phyloP scores from a whole-genome alignment of 176 grass and related monocot genomes.

The Alopecurus myosuroides region DNA sequence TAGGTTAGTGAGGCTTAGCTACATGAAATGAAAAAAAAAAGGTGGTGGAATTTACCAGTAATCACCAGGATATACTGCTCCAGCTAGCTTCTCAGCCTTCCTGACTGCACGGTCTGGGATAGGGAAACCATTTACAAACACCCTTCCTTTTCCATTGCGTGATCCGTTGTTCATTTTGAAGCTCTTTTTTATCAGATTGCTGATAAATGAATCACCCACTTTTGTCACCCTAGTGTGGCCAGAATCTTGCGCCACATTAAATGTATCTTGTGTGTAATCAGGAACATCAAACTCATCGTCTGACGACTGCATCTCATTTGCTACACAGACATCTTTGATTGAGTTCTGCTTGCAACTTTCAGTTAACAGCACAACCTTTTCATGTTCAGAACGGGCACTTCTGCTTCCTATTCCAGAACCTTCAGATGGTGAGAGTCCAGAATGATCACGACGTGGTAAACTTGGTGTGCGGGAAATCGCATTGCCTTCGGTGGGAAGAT shows the following conservation, averaged over 20 bases:
- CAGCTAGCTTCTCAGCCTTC: conserved; percentile 86
- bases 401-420: conserved; percentile 60
- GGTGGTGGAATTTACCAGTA: conserved; percentile 57
- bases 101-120: conserved; percentile 59
- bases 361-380: conserved; percentile 54
- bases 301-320: conserved; percentile 58
- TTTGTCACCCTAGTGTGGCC: conserved; percentile 35
- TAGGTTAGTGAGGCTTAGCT: conserved; percentile 9
- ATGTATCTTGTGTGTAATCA: conserved; percentile 39
- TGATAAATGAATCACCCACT: conserved; percentile 63
- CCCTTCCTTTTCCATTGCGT: conserved; percentile 38
- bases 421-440: conserved; percentile 44
- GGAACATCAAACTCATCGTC: conserved; percentile 44
- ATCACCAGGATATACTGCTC: conserved; percentile 70
- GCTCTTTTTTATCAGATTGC: conserved; percentile 86
- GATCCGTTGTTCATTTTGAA: conserved; percentile 59
- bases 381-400: conserved; percentile 72
- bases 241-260: conserved; percentile 32
- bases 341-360: conserved; percentile 73
- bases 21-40: conserved; percentile 13
- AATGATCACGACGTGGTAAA: conserved; percentile 48
- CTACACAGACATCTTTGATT: conserved; percentile 62
- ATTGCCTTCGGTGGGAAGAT: conserved; percentile 42
- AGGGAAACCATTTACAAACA: conserved; percentile 81
- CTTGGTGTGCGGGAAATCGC: conserved; percentile 46